These are phyloP conservation scores for Sugiyamaella novakii DNA, from an alignment of 1,139 yeast species.

Conservation along the genomic window DNA sequence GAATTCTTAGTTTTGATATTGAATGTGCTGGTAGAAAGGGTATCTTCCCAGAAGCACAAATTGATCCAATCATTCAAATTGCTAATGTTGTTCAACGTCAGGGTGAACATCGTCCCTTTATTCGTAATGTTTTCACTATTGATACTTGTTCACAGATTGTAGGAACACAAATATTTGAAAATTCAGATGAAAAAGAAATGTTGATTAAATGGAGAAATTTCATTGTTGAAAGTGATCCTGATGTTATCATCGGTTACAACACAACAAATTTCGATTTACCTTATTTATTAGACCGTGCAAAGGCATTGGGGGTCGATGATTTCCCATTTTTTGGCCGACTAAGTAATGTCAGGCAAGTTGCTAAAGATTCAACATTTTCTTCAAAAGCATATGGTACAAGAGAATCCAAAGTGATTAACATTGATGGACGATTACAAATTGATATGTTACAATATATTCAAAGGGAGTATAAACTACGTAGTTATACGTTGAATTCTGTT, in stretches of 20 bases:
- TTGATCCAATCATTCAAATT: slow-evolving; percentile 94
- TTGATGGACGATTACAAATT: slow-evolving; percentile 94
- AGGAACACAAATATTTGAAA: slow-evolving; percentile 86
- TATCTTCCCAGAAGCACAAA: slow-evolving; percentile 90
- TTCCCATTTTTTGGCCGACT: slow-evolving; percentile 92
- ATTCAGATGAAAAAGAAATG: slow-evolving; percentile 78
- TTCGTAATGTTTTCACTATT: slow-evolving; percentile 92
- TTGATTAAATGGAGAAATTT: slow-evolving; percentile 83
- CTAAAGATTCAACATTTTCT: slow-evolving; percentile 79
- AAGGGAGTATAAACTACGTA: slow-evolving; percentile 90
- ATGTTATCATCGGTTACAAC: slow-evolving; percentile 95
- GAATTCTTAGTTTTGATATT: slow-evolving; percentile 92
- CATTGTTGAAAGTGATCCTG: slow-evolving; percentile 84
- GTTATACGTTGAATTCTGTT: slow-evolving; percentile 93
- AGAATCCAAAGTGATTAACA: slow-evolving; percentile 86
- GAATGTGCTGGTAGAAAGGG: slow-evolving; percentile 99
- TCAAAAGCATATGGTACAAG: slow-evolving; percentile 97
- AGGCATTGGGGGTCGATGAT: slow-evolving; percentile 60
- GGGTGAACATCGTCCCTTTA: slow-evolving; percentile 82
- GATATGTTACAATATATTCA: slow-evolving; percentile 92
- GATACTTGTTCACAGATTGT: slow-evolving; percentile 90
- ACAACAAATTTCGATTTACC: slow-evolving; percentile 95
- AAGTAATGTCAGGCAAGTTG: slow-evolving; percentile 66
- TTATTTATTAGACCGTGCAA: slow-evolving; percentile 84
- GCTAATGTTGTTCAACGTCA: slow-evolving; percentile 88